Conservation (phyloP, 1,284 basidiomycete species). For the Pseudomicrostroma phylloplanum region DNA sequence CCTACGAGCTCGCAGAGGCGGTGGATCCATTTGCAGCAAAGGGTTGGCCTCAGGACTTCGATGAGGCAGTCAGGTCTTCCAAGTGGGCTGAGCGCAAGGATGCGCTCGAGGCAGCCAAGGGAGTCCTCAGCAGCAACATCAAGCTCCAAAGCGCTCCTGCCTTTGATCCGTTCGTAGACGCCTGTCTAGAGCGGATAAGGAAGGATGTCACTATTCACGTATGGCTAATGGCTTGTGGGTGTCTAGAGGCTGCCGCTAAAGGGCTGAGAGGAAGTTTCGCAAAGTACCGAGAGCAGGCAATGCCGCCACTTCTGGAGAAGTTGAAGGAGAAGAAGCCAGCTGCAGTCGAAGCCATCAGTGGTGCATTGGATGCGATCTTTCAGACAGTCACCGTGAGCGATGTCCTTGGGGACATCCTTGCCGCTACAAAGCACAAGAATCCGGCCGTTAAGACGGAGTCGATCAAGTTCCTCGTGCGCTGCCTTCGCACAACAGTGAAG, state of each 20-base stretch:
- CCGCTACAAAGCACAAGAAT: constrained; percentile 80
- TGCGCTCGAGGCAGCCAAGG: constrained; percentile 73
- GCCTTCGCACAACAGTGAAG: constrained; percentile 61
- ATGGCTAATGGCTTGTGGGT: constrained; percentile 79
- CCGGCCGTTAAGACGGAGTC: constrained; percentile 94
- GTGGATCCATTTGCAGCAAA: constrained; percentile 69
- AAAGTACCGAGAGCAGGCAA: constrained; percentile 66
- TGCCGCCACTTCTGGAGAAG: constrained; percentile 77
- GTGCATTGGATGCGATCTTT: constrained; percentile 84
- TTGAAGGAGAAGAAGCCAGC: constrained; percentile 88
- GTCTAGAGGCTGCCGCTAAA: constrained; percentile 78
- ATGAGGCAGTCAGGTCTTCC: constrained; percentile 67
- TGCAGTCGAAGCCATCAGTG: constrained; percentile 81
- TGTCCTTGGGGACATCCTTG: constrained; percentile 74
- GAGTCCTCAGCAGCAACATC: constrained; percentile 66
- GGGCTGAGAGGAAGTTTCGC: constrained; percentile 68
- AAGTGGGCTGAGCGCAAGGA: constrained; percentile 97
- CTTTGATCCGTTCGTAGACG: constrained; percentile 66
- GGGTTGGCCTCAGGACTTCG: constrained; percentile 52
- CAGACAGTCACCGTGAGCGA: constrained; percentile 65
- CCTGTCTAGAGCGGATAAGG: constrained; percentile 72
- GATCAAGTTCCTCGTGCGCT: constrained; percentile 77
- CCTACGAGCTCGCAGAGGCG: constrained; percentile 74
- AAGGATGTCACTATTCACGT: constrained; percentile 93
- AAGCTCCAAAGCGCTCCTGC: constrained; percentile 67